Percentiles rank a stretch among this genome's conserved stretches.
phyloP scores from a whole-genome alignment of 371 early-diverging fungal species.

The Dinochytrium kinnereticum region DNA sequence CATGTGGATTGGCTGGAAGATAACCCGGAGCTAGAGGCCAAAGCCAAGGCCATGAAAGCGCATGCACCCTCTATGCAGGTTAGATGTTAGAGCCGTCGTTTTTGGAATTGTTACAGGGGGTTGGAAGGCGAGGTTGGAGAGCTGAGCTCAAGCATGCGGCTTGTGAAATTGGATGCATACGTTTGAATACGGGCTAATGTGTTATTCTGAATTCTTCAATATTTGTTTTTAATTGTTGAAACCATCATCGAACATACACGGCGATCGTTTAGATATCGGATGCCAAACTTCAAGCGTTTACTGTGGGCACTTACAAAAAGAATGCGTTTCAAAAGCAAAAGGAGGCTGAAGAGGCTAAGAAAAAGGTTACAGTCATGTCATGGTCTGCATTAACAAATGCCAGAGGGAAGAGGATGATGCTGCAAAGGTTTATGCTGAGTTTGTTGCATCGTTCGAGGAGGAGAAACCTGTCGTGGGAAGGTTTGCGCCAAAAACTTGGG shows the following conservation, averaged over 20 bases:
- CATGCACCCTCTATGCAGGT: slow-evolving; percentile 1
- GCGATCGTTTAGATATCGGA: slow-evolving; percentile 29
- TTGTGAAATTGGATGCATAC: no score
- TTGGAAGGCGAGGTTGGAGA: no score
- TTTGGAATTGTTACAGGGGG: no score
- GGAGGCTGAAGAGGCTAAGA: slow-evolving; percentile 74
- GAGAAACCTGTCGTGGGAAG: slow-evolving; percentile 36
- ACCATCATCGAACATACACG: no score
- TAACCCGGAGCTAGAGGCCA: background rate
- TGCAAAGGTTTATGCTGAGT: slow-evolving; percentile 81
- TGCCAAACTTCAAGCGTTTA: slow-evolving; percentile 71
- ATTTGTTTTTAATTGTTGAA: no score
- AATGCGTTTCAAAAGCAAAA: slow-evolving; percentile 76
- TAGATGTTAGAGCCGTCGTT: no score
- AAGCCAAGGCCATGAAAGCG: slow-evolving; percentile 6
- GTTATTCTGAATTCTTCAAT: no score
- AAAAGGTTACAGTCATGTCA: slow-evolving; percentile 59
- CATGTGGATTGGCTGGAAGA: slow-evolving; percentile 7
- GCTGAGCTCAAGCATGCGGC: no score
- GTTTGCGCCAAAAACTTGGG: slow-evolving; percentile 58
- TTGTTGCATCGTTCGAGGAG: slow-evolving; percentile 84
- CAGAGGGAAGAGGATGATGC: slow-evolving; percentile 66
- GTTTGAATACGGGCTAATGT: no score
- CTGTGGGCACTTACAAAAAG: slow-evolving; percentile 67
- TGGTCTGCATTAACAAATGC: background rate